These are phyloP conservation scores for barley (Hordeum vulgare) DNA, from an alignment of 176 grass and related monocot genomes.

Conservation along the genomic window DNA sequence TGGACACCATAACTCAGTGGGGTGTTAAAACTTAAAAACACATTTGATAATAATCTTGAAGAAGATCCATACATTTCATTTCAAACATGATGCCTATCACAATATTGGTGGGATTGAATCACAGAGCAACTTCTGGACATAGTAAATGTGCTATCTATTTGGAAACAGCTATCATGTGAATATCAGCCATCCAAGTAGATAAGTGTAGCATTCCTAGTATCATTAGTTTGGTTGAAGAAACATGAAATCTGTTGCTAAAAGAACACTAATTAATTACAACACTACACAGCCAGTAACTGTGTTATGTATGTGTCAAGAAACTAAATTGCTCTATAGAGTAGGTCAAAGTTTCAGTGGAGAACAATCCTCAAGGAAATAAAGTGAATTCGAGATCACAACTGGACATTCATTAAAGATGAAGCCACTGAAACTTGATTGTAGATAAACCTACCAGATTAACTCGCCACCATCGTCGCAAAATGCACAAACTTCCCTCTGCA, in stretches of 20 bases:
- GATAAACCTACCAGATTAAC: constrained; percentile 39
- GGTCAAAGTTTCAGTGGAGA: background rate
- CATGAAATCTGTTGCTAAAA: background rate
- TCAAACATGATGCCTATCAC: background rate
- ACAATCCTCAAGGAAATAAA: background rate
- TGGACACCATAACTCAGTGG: background rate
- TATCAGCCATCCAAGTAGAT: background rate
- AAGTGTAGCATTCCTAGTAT: background rate
- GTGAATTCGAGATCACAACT: background rate
- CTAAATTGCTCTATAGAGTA: background rate
- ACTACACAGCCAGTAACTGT: background rate
- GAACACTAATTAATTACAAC: background rate
- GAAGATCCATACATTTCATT: background rate
- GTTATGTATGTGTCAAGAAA: background rate
- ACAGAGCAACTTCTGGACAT: background rate
- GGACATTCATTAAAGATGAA: constrained; percentile 1
- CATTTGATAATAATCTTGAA: background rate
- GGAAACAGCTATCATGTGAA: background rate
- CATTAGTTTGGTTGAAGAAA: background rate
- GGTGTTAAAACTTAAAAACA: constrained; percentile 4
- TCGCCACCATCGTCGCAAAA: constrained; percentile 54
- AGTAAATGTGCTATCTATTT: background rate
- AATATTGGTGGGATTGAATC: background rate
- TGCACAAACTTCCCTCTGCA: constrained; percentile 44
- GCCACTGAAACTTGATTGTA: background rate